phyloP scores from a whole-genome alignment of 768 basidiomycete genomes.

The Amanita phalloides region DNA sequence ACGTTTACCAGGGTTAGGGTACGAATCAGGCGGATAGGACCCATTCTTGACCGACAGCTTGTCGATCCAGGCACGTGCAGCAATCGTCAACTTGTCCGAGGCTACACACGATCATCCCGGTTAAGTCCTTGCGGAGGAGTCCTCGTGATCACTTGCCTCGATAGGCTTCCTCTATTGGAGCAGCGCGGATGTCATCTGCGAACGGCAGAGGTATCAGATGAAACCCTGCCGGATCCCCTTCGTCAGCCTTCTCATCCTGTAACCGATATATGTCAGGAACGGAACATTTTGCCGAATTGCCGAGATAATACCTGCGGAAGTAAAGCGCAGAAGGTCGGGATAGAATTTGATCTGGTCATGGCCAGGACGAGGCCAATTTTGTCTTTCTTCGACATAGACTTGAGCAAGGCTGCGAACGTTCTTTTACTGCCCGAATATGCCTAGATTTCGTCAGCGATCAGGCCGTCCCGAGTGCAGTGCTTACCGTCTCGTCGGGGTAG shows the following conservation, averaged over 20 bases:
- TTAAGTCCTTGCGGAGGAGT: background rate
- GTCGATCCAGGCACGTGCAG: slow-evolving; percentile 65
- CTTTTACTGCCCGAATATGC: slow-evolving; percentile 84
- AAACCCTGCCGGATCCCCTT: slow-evolving; percentile 79
- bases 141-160: slow-evolving; percentile 35
- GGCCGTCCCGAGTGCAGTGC: slow-evolving; percentile 9
- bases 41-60: slow-evolving; percentile 73
- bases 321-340: slow-evolving; percentile 75
- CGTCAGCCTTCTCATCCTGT: slow-evolving; percentile 61
- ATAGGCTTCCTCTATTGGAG: slow-evolving; percentile 54
- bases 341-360: slow-evolving; percentile 57
- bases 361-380: slow-evolving; percentile 74
- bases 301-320: slow-evolving; percentile 62
- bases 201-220: slow-evolving; percentile 92
- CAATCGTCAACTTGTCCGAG: slow-evolving; percentile 51
- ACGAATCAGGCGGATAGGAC: slow-evolving; percentile 79
- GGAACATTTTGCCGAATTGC: background rate
- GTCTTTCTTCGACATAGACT: slow-evolving; percentile 70
- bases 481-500: slow-evolving; percentile 83
- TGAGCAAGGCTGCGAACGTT: slow-evolving; percentile 80
- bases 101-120: slow-evolving; percentile 31
- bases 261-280: background rate
- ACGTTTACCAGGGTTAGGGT: slow-evolving; percentile 79
- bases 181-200: slow-evolving; percentile 84
- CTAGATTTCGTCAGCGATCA: slow-evolving; percentile 22